These are phyloP conservation scores for Glycine latifolia DNA, from an alignment of 306 rosid species.

Conservation along the genomic window DNA sequence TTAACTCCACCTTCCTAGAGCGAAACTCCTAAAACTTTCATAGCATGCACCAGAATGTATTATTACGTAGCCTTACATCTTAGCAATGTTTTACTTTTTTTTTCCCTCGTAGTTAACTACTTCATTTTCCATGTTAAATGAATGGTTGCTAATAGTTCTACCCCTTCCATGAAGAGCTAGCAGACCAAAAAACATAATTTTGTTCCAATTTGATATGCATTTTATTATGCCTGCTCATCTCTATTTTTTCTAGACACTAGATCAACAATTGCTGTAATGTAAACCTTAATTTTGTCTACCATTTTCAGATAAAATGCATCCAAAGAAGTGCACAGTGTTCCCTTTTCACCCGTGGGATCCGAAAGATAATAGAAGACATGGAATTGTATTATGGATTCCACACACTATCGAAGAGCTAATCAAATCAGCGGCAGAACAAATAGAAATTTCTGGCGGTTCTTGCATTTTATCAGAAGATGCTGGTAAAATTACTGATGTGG, in stretches of 20 bases:
- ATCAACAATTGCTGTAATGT: background rate
- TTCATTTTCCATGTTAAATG: background rate
- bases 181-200: background rate
- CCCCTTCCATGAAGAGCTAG: no score
- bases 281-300: slow-evolving; percentile 8
- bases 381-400: slow-evolving; percentile 86
- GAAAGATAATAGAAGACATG: slow-evolving; percentile 67
- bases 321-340: slow-evolving; percentile 82
- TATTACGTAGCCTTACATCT: no score
- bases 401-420: slow-evolving; percentile 73
- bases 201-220: slow-evolving; percentile 20
- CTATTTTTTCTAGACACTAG: background rate
- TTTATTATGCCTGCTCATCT: background rate
- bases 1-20: background rate
- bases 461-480: slow-evolving; percentile 83
- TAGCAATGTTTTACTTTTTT: no score
- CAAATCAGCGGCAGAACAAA: slow-evolving; percentile 59
- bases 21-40: no score
- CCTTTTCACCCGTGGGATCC: slow-evolving; percentile 92
- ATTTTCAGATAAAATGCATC: slow-evolving; percentile 69
- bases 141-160: slow-evolving; percentile 6
- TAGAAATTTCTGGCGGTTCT: slow-evolving; percentile 49
- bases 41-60: no score
- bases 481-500: slow-evolving; percentile 80
- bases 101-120: no score